Percentiles rank a stretch among this genome's conserved stretches.
Evolutionary conservation across 768 basidiomycete genomes (phyloP).

Genomic region (Trametes cubensis): DNA sequence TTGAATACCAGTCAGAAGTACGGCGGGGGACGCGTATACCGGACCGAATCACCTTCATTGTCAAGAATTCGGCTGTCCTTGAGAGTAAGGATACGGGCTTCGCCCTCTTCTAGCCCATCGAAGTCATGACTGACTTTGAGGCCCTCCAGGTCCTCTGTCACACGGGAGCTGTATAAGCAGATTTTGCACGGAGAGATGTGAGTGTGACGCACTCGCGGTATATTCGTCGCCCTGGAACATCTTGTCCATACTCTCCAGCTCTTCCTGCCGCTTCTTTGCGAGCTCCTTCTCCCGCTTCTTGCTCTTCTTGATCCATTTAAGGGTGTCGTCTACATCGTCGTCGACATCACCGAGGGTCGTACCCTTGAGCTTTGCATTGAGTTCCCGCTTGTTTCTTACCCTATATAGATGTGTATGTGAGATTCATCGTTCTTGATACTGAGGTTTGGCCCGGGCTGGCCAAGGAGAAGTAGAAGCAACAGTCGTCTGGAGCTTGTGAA

Average conservation of each 20-base stretch:
- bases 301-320: conserved; percentile 89
- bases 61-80: conserved; percentile 96
- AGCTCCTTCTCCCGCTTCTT: conserved; percentile 93
- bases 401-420: conserved; percentile 47
- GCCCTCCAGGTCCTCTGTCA: conserved; percentile 83
- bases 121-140: conserved; percentile 97
- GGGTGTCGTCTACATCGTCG: conserved; percentile 73
- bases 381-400: conserved; percentile 92
- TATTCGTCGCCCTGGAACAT: conserved; percentile 70
- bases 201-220: conserved; percentile 71
- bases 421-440: conserved; percentile 43
- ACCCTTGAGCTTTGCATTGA: conserved; percentile 90
- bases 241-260: conserved; percentile 85
- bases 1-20: not conserved
- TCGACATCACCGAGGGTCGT: conserved; percentile 88
- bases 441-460: conserved; percentile 37
- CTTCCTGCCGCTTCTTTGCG: conserved; percentile 78
- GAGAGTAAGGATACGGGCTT: conserved; percentile 93
- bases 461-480: conserved; percentile 35
- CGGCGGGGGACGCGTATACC: not conserved
- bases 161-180: not conserved
- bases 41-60: conserved; percentile 71
- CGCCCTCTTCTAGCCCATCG: conserved; percentile 88
- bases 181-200: not conserved
- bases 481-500: conserved; percentile 10